phyloP scores from a whole-genome alignment of 768 basidiomycete species.

The Amanita rubescens region DNA sequence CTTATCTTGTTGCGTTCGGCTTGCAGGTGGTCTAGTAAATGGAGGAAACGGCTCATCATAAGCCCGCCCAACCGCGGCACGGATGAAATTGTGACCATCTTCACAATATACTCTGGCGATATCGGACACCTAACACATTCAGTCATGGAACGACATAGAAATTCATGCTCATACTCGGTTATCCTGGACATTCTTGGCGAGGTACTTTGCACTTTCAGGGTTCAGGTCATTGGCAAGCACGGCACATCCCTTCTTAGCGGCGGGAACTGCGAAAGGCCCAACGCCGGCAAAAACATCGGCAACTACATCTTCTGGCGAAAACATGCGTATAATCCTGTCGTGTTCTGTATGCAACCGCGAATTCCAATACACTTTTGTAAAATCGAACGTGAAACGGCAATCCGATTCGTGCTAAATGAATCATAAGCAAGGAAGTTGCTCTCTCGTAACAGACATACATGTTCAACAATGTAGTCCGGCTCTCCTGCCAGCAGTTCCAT shows the following conservation, averaged over 20 bases:
- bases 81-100: slow-evolving; percentile 87
- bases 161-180: slow-evolving; percentile 57
- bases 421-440: not conserved
- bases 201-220: slow-evolving; percentile 76
- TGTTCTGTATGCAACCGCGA: slow-evolving; percentile 92
- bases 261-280: slow-evolving; percentile 92
- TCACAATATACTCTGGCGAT: slow-evolving; percentile 63
- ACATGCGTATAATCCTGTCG: slow-evolving; percentile 68
- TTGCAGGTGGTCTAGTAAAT: slow-evolving; percentile 41
- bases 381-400: slow-evolving; percentile 90
- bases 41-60: slow-evolving; percentile 64
- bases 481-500: slow-evolving; percentile 97
- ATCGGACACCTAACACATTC: slow-evolving; percentile 5
- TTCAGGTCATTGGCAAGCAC: slow-evolving; percentile 94
- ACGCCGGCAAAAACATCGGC: slow-evolving; percentile 97
- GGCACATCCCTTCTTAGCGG: slow-evolving; percentile 84
- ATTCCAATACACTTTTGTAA: slow-evolving; percentile 97
- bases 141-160: not conserved
- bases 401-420: slow-evolving; percentile 65
- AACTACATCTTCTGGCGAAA: slow-evolving; percentile 70
- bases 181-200: slow-evolving; percentile 59
- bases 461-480: slow-evolving; percentile 76
- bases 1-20: slow-evolving; percentile 35
- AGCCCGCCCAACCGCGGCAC: slow-evolving; percentile 39
- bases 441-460: slow-evolving; percentile 44